Conservation (phyloP, 192 early-diverging fungal species). For the Coemansia sp. region DNA sequence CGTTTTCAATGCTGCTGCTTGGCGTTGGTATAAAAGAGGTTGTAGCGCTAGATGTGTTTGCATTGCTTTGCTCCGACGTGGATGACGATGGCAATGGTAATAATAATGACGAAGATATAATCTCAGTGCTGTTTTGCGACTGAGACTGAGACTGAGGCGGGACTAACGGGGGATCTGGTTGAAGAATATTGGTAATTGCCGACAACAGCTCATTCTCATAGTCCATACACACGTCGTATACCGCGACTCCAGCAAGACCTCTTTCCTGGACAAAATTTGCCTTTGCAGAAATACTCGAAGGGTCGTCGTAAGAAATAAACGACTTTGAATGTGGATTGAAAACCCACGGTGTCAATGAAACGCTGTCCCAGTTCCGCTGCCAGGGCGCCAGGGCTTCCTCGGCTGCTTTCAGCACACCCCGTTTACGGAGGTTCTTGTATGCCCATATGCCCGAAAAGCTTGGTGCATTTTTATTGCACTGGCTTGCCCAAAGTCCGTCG, state of each 20-base stretch:
- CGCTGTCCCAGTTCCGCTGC: conserved; percentile 58
- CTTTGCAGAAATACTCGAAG: conserved; percentile 63
- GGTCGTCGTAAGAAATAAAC: conserved; percentile 81
- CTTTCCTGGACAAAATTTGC: conserved; percentile 52
- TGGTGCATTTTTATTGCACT: conserved; percentile 21
- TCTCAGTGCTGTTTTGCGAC: neutral
- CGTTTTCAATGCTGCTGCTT: neutral
- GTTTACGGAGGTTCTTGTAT: conserved; percentile 56
- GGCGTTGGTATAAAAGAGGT: neutral
- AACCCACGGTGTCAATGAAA: conserved; percentile 59
- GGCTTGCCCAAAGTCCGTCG: conserved; percentile 46
- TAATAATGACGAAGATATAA: neutral
- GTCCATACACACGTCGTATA: conserved; percentile 55
- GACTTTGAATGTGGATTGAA: conserved; percentile 57
- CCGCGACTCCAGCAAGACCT: conserved; percentile 63
- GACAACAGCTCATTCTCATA: conserved; percentile 60
- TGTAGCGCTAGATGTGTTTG: neutral
- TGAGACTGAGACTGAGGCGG: neutral
- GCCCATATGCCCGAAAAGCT: conserved; percentile 60
- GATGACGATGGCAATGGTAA: neutral
- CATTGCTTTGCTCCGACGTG: neutral
- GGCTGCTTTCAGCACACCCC: conserved; percentile 43
- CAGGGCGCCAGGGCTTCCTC: conserved; percentile 49
- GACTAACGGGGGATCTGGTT: conserved; percentile 1
- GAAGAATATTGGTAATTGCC: conserved; percentile 14